Evolutionary conservation across 352 stramenopile genomes (phyloP).

Genomic region (Phytopythium litorale): DNA sequence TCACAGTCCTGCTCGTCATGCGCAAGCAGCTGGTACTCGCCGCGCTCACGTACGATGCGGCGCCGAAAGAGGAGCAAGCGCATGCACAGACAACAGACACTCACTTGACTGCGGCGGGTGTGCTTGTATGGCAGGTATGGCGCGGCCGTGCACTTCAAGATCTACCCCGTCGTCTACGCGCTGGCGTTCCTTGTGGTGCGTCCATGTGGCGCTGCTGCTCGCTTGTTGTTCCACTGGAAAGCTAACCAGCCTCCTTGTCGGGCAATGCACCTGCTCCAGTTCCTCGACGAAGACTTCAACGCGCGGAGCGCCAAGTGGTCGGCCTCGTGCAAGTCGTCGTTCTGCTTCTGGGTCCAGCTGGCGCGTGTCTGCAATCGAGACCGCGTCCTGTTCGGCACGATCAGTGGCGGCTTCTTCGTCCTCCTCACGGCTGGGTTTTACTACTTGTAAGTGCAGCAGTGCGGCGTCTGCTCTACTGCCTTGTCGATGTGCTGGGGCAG

Average conservation of each 20-base stretch:
- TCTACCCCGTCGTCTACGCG: conserved; percentile 98
- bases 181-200: conserved; percentile 83
- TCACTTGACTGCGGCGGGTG: neutral
- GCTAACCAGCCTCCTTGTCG: neutral
- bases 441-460: conserved; percentile 47
- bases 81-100: neutral
- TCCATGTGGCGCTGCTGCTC: neutral
- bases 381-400: conserved; percentile 86
- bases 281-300: conserved; percentile 67
- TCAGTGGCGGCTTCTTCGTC: conserved; percentile 86
- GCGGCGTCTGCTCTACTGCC: neutral
- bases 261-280: conserved; percentile 22
- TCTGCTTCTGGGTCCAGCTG: conserved; percentile 51
- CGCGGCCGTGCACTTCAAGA: conserved; percentile 96
- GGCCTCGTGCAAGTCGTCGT: conserved; percentile 41
- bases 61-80: neutral
- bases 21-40: conserved; percentile 71
- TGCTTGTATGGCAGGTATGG: conserved; percentile 70
- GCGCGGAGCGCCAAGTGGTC: conserved; percentile 41
- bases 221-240: neutral
- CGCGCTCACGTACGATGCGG: conserved; percentile 48
- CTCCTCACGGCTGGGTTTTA: conserved; percentile 84
- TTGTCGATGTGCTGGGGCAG: neutral
- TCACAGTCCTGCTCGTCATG: conserved; percentile 87
- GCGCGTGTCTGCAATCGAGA: conserved; percentile 56